Evolutionary conservation across 106 monocot species (phyloP), one percentile per base, ranked within the genome.

Genomic region (Gastrodia elata): DNA sequence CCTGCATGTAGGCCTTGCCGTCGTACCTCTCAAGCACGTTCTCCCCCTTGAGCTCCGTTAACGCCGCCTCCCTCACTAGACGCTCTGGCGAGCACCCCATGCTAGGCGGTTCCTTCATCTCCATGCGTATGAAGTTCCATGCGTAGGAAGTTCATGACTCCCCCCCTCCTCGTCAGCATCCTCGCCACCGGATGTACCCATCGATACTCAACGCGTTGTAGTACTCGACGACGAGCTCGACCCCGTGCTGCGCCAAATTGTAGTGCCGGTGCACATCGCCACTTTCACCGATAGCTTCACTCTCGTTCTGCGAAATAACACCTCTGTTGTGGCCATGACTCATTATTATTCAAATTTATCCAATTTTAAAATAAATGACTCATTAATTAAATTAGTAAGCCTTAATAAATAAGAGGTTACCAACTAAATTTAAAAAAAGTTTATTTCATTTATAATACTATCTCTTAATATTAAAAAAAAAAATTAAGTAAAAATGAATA

Each of bases 191-290:
- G 4, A 80, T 22, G 74, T 94, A 94, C 2, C 90, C 88, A 6
- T 94, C 84, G 11, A 70, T 40, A 28, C 76, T 9, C 22, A 85
- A 43, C 1, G 92, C 90, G 87, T 95, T 95, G 89, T 92, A 95
- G 74, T 95, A 95, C 2, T 92, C 95, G 0, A 87, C 87, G 0
- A 87, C 92, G 16, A 95, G 85, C 65, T 95, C 92, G 1, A 92
- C 82, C 0, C 92, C 80, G 33, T 91, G 95, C 26, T 91, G 87
- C 28, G 83, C 79, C 1, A 83, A 85, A 6, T 71, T 26, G 74
- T 89, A 95, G 73, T 95, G 95, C 95, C 95, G 92, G 79, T 95
- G 87, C 71, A 95, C 87, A 11, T 87, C 92, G 89, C 95, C 0
- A 95, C 83, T 57, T 94, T 90, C 1, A 55, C 93, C 0, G 90